These are phyloP conservation scores for Atalantia buxifolia DNA, from an alignment of 345 rosid species.

Conservation along the genomic window DNA sequence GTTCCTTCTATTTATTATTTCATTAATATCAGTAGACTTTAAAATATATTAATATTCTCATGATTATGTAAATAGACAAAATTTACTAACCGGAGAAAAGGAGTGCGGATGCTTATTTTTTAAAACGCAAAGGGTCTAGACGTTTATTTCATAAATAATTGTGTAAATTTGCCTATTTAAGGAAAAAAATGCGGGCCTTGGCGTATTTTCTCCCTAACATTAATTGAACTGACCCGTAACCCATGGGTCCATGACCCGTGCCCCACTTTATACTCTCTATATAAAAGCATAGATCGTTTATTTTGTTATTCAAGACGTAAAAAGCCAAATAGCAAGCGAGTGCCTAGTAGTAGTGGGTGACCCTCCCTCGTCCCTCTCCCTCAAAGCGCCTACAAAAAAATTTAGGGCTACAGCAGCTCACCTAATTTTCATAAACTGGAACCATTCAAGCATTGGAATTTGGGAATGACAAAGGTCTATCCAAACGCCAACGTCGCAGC, in stretches of 20 bases:
- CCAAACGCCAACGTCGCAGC: conserved; percentile 42
- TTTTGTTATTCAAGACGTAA: neutral
- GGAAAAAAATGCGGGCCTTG: neutral
- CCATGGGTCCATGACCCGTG: neutral
- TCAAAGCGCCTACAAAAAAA: neutral
- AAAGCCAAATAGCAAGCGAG: neutral
- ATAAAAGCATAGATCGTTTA: neutral
- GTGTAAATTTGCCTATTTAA: no score
- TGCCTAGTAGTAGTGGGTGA: neutral
- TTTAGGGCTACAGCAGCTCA: neutral
- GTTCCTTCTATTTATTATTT: no score
- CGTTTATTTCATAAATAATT: no score
- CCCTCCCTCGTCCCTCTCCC: neutral
- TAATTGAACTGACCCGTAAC: neutral
- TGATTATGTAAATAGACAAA: no score
- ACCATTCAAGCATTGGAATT: neutral
- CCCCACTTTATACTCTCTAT: neutral
- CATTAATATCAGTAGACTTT: no score
- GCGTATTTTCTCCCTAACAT: neutral
- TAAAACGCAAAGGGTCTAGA: no score
- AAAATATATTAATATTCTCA: no score
- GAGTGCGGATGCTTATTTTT: no score
- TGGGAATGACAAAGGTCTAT: conserved; percentile 67
- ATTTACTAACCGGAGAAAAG: no score
- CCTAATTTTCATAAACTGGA: conserved; percentile 12